Evolutionary conservation across 2,329 filamentous ascomycete genomes (phyloP).

Genomic region (Dothiorella sarmentorum): DNA sequence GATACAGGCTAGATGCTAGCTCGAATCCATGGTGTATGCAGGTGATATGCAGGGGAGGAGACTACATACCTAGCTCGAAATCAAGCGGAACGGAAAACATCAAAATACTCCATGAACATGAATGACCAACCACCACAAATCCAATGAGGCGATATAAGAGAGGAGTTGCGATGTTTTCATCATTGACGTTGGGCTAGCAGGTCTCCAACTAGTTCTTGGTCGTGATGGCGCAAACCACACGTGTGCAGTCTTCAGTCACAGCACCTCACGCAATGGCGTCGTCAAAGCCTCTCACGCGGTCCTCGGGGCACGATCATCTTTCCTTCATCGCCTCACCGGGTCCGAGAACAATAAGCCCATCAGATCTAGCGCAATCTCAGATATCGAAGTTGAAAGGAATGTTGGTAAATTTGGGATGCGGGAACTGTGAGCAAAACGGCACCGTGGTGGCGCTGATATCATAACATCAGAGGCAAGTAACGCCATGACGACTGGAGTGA

Average conservation of each 20-base stretch:
- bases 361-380: too few relatives aligned
- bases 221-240: slow-evolving; percentile 25
- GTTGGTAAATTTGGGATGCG: too few relatives aligned
- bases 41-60: too few relatives aligned
- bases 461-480: neutral
- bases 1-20: too few relatives aligned
- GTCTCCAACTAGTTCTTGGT: slow-evolving; percentile 23
- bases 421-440: too few relatives aligned
- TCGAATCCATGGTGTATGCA: too few relatives aligned
- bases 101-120: neutral
- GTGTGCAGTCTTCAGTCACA: slow-evolving; percentile 23
- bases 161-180: slow-evolving; percentile 20
- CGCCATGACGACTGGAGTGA: neutral
- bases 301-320: slow-evolving; percentile 24
- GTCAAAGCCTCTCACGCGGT: slow-evolving; percentile 22
- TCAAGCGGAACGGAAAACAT: neutral
- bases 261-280: slow-evolving; percentile 25
- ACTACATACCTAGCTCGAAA: too few relatives aligned
- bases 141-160: neutral
- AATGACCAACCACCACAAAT: neutral
- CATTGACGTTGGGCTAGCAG: slow-evolving; percentile 23
- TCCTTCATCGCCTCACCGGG: slow-evolving; percentile 24
- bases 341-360: slow-evolving; percentile 3
- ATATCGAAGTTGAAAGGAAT: too few relatives aligned
- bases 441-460: neutral